These are phyloP conservation scores for Chenopodium suecicum DNA, from an alignment of 148 eudicot genomes.

Conservation along the genomic window DNA sequence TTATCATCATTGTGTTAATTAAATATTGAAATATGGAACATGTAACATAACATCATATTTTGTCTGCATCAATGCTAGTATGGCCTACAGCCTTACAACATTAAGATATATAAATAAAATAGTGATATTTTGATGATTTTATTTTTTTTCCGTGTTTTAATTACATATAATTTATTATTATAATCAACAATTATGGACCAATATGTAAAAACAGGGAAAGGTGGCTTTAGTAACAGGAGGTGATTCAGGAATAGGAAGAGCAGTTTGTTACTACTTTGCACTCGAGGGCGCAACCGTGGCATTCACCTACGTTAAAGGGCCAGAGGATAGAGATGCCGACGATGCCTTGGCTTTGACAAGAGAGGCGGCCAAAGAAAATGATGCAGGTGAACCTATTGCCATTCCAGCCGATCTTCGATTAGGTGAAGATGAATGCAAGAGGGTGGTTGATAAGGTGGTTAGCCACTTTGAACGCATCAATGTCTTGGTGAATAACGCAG, in stretches of 20 bases:
- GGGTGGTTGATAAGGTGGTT: conserved; percentile 33
- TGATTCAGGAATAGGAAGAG: conserved; percentile 76
- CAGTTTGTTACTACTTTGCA: conserved; percentile 52
- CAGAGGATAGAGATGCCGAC: conserved; percentile 51
- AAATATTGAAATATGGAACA: no score
- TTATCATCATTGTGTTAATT: no score
- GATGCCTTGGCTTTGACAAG: conserved; percentile 46
- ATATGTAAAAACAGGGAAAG: conserved; percentile 43
- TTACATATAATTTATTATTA: no score
- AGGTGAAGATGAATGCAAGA: conserved; percentile 53
- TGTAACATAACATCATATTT: no score
- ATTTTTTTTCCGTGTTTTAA: no score
- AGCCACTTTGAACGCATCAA: conserved; percentile 57
- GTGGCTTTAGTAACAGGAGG: conserved; percentile 80
- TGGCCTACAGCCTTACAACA: no score
- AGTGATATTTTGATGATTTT: no score
- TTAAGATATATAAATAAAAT: no score
- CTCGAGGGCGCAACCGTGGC: conserved; percentile 78
- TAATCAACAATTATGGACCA: no score
- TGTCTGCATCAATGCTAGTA: no score
- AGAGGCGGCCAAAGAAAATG: conserved; percentile 27
- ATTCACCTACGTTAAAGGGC: conserved; percentile 61
- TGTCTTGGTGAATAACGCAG: conserved; percentile 65
- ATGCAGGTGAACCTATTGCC: conserved; percentile 55
- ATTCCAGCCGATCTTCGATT: conserved; percentile 56